Conservation (phyloP, 2,329 filamentous ascomycete genomes). For the Paraphoma sp. region DNA sequence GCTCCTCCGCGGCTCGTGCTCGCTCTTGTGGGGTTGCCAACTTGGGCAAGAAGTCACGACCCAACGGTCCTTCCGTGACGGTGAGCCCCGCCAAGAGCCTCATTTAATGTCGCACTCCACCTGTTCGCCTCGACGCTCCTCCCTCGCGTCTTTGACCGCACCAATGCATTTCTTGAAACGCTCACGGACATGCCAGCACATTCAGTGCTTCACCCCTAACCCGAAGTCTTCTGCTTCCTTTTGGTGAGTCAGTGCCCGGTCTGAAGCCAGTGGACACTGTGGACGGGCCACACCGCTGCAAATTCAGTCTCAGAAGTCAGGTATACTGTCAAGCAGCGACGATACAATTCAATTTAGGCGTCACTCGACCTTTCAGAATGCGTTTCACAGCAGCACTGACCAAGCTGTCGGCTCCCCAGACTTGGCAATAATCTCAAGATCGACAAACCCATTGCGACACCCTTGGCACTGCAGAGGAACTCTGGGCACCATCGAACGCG, state of each 20-base stretch:
- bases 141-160: background rate
- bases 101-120: background rate
- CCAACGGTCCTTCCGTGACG: conserved; percentile 6
- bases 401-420: background rate
- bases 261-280: too few species aligned
- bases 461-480: conserved; percentile 24
- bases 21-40: conserved; percentile 13
- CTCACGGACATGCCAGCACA: too few species aligned
- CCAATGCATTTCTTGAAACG: too few species aligned
- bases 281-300: too few species aligned
- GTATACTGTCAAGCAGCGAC: too few species aligned
- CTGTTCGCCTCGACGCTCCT: background rate
- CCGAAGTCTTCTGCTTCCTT: too few species aligned
- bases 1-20: conserved; percentile 2
- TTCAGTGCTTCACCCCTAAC: too few species aligned
- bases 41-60: conserved; percentile 9
- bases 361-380: too few species aligned
- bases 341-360: too few species aligned
- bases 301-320: too few species aligned
- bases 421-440: conserved; percentile 20
- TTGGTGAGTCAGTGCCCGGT: too few species aligned
- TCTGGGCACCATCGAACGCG: conserved; percentile 13
- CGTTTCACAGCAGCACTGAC: conserved; percentile 1
- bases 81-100: conserved; percentile 27
- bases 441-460: conserved; percentile 9